A percentile compares a stretch with the other conserved stretches of the same genome.
Conservation (phyloP, 2,329 filamentous ascomycete genomes). For the Fusarium mundagurra region DNA sequence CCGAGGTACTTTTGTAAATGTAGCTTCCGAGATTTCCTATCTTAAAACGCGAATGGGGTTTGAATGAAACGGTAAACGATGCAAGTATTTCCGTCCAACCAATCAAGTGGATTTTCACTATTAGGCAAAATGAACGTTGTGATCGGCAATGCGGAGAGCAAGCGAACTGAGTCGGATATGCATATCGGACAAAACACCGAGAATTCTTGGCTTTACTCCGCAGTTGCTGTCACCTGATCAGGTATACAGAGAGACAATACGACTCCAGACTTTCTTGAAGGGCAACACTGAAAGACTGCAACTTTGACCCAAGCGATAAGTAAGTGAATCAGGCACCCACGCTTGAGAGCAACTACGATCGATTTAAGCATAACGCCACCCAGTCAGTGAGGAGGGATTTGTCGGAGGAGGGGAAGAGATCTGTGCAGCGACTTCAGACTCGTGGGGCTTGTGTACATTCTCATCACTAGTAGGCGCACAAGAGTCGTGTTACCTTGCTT, state of each 20-base stretch:
- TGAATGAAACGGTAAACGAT: not conserved
- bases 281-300: too few relatives aligned
- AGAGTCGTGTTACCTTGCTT: rapidly evolving
- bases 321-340: too few relatives aligned
- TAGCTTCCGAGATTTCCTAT: not conserved
- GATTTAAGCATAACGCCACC: too few relatives aligned
- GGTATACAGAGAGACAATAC: too few relatives aligned
- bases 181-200: not conserved
- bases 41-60: not conserved
- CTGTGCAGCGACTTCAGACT: not conserved
- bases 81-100: not conserved
- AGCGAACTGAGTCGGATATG: not conserved
- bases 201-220: not conserved
- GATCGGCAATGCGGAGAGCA: not conserved
- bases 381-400: not conserved
- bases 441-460: not conserved
- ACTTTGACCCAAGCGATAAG: too few relatives aligned
- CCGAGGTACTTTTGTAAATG: not conserved
- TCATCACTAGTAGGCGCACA: too few relatives aligned
- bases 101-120: not conserved
- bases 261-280: too few relatives aligned
- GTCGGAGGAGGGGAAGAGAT: not conserved
- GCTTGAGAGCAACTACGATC: too few relatives aligned
- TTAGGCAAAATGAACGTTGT: not conserved
- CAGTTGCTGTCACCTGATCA: not conserved